Percentiles rank a stretch among this genome's conserved stretches.
phyloP scores from a whole-genome alignment of 2,329 filamentous ascomycete genomes.

The Zymoseptoria passerinii region DNA sequence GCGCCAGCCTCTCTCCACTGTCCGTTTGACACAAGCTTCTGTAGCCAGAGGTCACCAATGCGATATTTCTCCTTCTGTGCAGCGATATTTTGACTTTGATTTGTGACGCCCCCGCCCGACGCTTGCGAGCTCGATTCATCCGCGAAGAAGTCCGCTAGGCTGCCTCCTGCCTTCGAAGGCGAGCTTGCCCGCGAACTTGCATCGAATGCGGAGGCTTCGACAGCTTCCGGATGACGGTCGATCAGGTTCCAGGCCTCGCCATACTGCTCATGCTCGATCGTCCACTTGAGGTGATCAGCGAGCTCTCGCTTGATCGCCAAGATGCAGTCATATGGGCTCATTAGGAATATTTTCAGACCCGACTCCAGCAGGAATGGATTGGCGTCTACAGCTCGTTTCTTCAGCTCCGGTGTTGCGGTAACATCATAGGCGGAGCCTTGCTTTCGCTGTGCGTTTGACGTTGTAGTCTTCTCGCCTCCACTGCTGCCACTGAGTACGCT shows the following conservation, averaged over 20 bases:
- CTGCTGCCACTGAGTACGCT: slow-evolving; percentile 53
- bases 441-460: slow-evolving; percentile 24
- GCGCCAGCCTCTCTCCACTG: slow-evolving; percentile 73
- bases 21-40: slow-evolving; percentile 66
- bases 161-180: slow-evolving; percentile 33
- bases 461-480: slow-evolving; percentile 29
- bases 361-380: slow-evolving; percentile 45
- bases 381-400: slow-evolving; percentile 22
- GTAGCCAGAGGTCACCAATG: slow-evolving; percentile 88
- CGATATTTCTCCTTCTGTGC: slow-evolving; percentile 80
- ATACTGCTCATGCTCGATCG: slow-evolving; percentile 72
- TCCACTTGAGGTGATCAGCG: slow-evolving; percentile 76
- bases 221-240: slow-evolving; percentile 73
- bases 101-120: slow-evolving; percentile 21
- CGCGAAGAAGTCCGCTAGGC: slow-evolving; percentile 42
- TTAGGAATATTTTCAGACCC: slow-evolving; percentile 80
- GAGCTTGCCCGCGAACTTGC: slow-evolving; percentile 32
- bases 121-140: slow-evolving; percentile 52
- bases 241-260: slow-evolving; percentile 82
- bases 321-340: slow-evolving; percentile 95
- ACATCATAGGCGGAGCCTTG: slow-evolving; percentile 30
- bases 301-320: slow-evolving; percentile 80
- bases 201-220: slow-evolving; percentile 34
- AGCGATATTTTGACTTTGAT: slow-evolving; percentile 46
- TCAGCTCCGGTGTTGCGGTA: slow-evolving; percentile 19